Evolutionary conservation across 768 basidiomycete species (phyloP), one percentile per base, ranked within the genome.

Genomic region (Suillus discolor): DNA sequence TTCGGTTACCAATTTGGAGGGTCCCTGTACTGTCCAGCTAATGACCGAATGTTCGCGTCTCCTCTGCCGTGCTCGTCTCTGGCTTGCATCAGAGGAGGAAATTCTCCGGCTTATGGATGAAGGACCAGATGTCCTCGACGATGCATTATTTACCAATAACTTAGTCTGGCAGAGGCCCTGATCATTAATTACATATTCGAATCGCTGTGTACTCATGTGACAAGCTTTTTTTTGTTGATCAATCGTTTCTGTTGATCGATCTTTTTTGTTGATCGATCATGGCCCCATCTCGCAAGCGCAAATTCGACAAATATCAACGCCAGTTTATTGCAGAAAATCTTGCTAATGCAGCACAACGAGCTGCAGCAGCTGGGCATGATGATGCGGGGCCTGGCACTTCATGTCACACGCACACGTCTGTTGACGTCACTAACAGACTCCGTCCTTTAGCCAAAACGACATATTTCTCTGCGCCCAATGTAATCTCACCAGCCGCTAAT

Each of bases 231-330:
- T 39, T 28, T n/a, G n/a, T n/a, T n/a, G n/a, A n/a, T n/a, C n/a
- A n/a, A n/a, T n/a, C n/a, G n/a, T n/a, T n/a, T n/a, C n/a, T 62
- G 38, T 34, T 60, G 53, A 64, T 41, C 42, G 12, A 41, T 13
- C 41, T 41, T 41, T 41, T 41, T 41, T 41, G 15, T 51, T 51
- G 23, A 51, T 51, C 13, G 13, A 25, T 51, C 49, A 51, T 51
- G 49, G 49, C 25, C 49, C 41, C 28, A 59, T 59, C 57, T 11
- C 57, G 20, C 41, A 13, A 59, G 41, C 20, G 41, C 41, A 41
- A 41, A 41, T 41, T 59, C n/a, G 57, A 23, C 34, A 59, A 36
- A 31, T 31, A 25, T n/a, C 57, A 59, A 59, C 34, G 16, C 57
- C 57, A 59, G 34, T 59, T 59, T 11, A 51, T 51, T 51, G 49